Evolutionary conservation across 352 stramenopile genomes (phyloP), one percentile per base, ranked within the genome.

Genomic region (Elongisporangium prolatum): DNA sequence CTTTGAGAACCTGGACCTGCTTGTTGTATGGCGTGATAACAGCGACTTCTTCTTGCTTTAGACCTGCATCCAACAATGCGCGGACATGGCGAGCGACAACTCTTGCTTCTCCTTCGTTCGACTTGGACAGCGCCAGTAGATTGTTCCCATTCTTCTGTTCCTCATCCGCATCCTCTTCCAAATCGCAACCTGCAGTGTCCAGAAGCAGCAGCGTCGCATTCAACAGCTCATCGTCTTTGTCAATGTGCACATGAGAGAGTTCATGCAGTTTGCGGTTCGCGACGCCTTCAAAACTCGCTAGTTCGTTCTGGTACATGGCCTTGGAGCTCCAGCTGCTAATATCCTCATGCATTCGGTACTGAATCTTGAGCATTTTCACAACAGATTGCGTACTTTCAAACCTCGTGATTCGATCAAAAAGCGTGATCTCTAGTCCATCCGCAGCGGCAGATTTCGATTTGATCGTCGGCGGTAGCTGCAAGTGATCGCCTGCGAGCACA

Each of bases 21-120:
- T 97, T 98, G 76, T 99, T 98, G 82, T 99, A 99, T 3, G 97
- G 97, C 21, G 97, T 98, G 68, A 99, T 98, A 20, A 99, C 86
- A 18, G 93, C 97, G 24, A 99, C 84, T 52, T 99, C 89, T 37
- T 94, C 74, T 34, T 86, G 77, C 18, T 69, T 76, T 5, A 99
- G 50, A 1, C 96, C 96, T 48, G 84, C 52, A 2, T 68, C 53
- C 6, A 99, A 56, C 17, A 99, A 73, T 3, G 70, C 74, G 16
- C 75, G 65, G 3, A 98, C 86, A 72, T 99, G 94, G 50, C 74
- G 71, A 11, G 71, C 74, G 13, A 94, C 88, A 7, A 97, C 66
- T 0, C 56, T 59, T 0, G 85, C 89, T 66, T 97, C 89, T 4
- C 86, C 80, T 34, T 72, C 59, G 54, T 97, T 97, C 0, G 71